These are phyloP conservation scores for Globisporangium recalcitrans DNA, from an alignment of 352 stramenopile genomes.

Conservation along the genomic window DNA sequence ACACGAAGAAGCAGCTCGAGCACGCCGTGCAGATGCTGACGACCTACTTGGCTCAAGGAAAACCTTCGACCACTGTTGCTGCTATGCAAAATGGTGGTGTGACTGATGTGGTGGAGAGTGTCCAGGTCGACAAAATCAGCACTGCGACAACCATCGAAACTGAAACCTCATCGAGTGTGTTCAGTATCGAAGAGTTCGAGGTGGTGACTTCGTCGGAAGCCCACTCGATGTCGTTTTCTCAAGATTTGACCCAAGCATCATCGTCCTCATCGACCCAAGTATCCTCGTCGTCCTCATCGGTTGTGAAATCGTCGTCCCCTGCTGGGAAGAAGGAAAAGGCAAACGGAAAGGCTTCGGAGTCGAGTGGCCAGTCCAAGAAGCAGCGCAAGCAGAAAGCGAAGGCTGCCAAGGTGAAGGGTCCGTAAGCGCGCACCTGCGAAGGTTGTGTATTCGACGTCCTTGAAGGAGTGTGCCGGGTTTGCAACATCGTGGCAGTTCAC, in stretches of 20 bases:
- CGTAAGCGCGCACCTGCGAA: background rate
- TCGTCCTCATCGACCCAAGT: background rate
- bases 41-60: conserved; percentile 24
- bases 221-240: conserved; percentile 3
- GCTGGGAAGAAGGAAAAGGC: conserved; percentile 6
- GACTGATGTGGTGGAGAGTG: background rate
- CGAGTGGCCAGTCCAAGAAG: conserved; percentile 11
- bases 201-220: conserved; percentile 4
- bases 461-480: background rate
- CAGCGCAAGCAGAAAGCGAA: conserved; percentile 18
- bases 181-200: conserved; percentile 6
- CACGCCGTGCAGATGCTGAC: conserved; percentile 41
- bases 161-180: conserved; percentile 1
- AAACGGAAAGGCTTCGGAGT: background rate
- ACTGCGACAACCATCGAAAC: conserved; percentile 1
- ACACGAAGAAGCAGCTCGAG: conserved; percentile 66
- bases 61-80: background rate
- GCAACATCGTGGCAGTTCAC: background rate
- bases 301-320: conserved; percentile 5
- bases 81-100: background rate
- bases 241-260: conserved; percentile 1
- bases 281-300: background rate
- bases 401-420: conserved; percentile 8
- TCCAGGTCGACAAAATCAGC: background rate
- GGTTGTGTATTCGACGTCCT: background rate